Base-by-base conservation (phyloP, 148 eudicot species). In the Persicaria tinctoria region DNA sequence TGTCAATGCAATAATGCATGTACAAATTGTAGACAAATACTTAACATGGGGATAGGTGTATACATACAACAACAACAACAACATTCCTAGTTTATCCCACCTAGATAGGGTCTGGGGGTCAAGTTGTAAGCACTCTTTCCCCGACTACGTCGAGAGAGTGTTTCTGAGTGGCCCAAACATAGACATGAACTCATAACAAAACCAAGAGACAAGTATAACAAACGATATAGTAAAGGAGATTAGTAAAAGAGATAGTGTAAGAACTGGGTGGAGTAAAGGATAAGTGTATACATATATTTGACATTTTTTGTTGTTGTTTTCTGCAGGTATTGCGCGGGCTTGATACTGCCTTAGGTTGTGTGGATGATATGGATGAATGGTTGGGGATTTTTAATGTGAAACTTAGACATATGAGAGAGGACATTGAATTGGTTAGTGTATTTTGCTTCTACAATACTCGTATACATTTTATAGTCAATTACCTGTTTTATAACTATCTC, bases 311-410 rank as follows among this genome's bases (percentile, higher is more conserved):
- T 51, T n/a, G 44, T 51, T 38, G 18, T 66, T 38, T 14, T 38
- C 48, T 80, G 86, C 93, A 94, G 98, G 96, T 94, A 51, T 80
- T 92, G 76, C 87, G 75, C 79, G 98, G 97, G 76, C 89, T 94
- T 71, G 96, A 88, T 78, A 74, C 81, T 50, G 92, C 97, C 71
- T 75, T 89, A 78, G 85, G 76, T 71, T 84, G 91, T 86, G 98
- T 94, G 76, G 98, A 92, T 73, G 98, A 94, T 79, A 91, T 94
- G 98, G 97, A 92, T 77, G 98, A 94, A 79, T 94, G 98, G 98
- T 80, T 94, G 76, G 92, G 93, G 48, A 94, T 94, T 78, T 94
- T 94, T 74, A 94, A 94, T 83, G 83, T 94, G 63, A 94, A 94
- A 83, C 92, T 94, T 55, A 82, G 97, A 79, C 97, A 94, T 85